These are phyloP conservation scores for Harringtonia lauricola DNA, from an alignment of 2,329 filamentous ascomycete species.

Conservation along the genomic window DNA sequence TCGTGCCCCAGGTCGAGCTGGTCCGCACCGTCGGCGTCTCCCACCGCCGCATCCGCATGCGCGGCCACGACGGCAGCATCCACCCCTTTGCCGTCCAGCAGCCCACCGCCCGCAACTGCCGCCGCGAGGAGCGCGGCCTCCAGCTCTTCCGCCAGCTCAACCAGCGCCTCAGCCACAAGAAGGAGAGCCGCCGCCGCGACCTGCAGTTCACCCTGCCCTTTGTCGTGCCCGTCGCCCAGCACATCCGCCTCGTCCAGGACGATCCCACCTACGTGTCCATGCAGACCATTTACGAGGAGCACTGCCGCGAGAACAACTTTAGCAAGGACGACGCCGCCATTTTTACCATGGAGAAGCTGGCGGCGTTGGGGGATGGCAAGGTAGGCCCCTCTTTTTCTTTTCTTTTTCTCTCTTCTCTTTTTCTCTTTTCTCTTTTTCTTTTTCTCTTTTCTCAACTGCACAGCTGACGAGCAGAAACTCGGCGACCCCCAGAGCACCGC, in stretches of 20 bases:
- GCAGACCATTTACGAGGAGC: slow-evolving; percentile 92
- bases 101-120: slow-evolving; percentile 81
- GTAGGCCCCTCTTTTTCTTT: neutral
- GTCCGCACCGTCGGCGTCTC: slow-evolving; percentile 85
- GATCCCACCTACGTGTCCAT: slow-evolving; percentile 89
- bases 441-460: too few species aligned
- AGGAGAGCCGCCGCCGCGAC: slow-evolving; percentile 88
- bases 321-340: slow-evolving; percentile 92
- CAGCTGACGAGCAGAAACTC: too few species aligned
- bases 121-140: slow-evolving; percentile 86
- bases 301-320: slow-evolving; percentile 76
- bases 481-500: slow-evolving; percentile 61
- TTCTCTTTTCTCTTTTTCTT: too few species aligned
- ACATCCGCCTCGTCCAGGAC: slow-evolving; percentile 91
- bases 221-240: slow-evolving; percentile 90
- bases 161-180: slow-evolving; percentile 79
- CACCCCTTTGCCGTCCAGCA: slow-evolving; percentile 96
- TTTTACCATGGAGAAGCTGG: slow-evolving; percentile 90
- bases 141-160: slow-evolving; percentile 98
- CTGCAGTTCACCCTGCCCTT: slow-evolving; percentile 92
- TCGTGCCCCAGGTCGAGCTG: slow-evolving; percentile 88
- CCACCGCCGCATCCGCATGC: slow-evolving; percentile 86
- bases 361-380: slow-evolving; percentile 62
- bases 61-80: slow-evolving; percentile 93
- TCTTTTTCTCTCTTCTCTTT: too few species aligned